phyloP scores from a whole-genome alignment of 2,329 filamentous ascomycete species.

The Monosporascus ibericus region DNA sequence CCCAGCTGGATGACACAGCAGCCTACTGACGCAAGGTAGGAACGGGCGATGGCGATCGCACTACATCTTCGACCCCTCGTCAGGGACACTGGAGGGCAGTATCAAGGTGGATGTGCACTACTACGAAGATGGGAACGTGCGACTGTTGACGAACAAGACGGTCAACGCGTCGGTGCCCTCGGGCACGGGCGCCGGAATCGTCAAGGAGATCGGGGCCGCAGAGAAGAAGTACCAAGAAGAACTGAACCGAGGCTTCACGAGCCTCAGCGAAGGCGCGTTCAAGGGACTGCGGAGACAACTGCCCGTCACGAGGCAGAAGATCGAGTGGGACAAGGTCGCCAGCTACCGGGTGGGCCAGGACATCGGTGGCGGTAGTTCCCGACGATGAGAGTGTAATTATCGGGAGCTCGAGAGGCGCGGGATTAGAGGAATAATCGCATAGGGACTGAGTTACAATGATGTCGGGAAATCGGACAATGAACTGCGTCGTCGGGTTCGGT shows the following conservation, averaged over 20 bases:
- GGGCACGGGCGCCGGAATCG: slow-evolving; percentile 60
- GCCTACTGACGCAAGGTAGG: slow-evolving; percentile 38
- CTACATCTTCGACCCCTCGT: slow-evolving; percentile 72
- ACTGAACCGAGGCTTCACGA: slow-evolving; percentile 83
- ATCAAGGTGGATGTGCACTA: slow-evolving; percentile 97
- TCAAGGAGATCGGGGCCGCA: slow-evolving; percentile 67
- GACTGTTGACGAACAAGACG: slow-evolving; percentile 81
- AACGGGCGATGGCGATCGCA: slow-evolving; percentile 93
- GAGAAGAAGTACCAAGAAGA: slow-evolving; percentile 97
- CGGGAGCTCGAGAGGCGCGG: no score
- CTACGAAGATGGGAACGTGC: slow-evolving; percentile 98
- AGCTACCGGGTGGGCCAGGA: slow-evolving; percentile 83
- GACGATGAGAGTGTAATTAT: slow-evolving; percentile 29
- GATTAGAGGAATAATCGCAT: neutral
- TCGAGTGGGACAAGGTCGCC: slow-evolving; percentile 98
- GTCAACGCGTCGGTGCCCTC: slow-evolving; percentile 56
- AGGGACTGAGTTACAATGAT: neutral
- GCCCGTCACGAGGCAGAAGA: slow-evolving; percentile 95
- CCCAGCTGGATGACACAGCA: neutral
- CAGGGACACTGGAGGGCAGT: slow-evolving; percentile 63
- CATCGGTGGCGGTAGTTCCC: slow-evolving; percentile 62
- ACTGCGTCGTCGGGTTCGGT: neutral
- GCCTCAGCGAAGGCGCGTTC: slow-evolving; percentile 88
- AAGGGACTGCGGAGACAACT: slow-evolving; percentile 88
- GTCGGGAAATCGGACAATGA: neutral